Base-by-base conservation (phyloP, 179 eudicot genomes). In the Actinidia polygama region DNA sequence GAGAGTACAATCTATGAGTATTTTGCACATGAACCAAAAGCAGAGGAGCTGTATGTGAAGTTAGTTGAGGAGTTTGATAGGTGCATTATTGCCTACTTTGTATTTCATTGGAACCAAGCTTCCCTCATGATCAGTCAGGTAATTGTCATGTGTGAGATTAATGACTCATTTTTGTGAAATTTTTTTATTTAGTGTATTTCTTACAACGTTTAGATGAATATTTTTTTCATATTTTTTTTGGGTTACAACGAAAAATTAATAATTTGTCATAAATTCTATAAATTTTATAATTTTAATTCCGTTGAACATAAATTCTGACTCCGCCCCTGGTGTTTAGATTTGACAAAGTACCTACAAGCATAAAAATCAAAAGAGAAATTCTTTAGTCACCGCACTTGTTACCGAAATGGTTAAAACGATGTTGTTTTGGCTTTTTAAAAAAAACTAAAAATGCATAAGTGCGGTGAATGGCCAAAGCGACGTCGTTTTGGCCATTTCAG, bases 31-130 rank as follows among this genome's bases (percentile, higher is more conserved):
- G 89, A 91, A 21, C 67, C 82, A 40, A 80, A 90, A 23, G 87
- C 91, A 1, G 93, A 93, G 1, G 78, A 58, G 40, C 85, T 95
- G 64, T 95, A 86, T 76, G 95, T 87, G 64, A 91, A 91, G 73
- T 86, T 95, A 68, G 90, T 94, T 71, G 93, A 95, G 83, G 98
- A 95, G 71, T 85, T 95, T 80, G 98, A 95, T 24, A 83, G 91
- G 69, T 95, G 98, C 79, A 95, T 95, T 79, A 91, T 95, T 57
- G 84, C 87, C 57, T 94, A 95, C 75, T 95, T 95, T 71, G 87
- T 93, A 46, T 95, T 92, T 84, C 91, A 93, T 26, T 95, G 98
- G 98, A 91, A 81, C 78, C 91, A 90, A 30, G 90, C 94, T 81
- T 83, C 95, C 73, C 75, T 73, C 36, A 88, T 93, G 87, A 90